A percentile compares a stretch with the other conserved stretches of the same genome.
phyloP scores from a whole-genome alignment of 768 basidiomycete species.

The Tricholoma sp. region DNA sequence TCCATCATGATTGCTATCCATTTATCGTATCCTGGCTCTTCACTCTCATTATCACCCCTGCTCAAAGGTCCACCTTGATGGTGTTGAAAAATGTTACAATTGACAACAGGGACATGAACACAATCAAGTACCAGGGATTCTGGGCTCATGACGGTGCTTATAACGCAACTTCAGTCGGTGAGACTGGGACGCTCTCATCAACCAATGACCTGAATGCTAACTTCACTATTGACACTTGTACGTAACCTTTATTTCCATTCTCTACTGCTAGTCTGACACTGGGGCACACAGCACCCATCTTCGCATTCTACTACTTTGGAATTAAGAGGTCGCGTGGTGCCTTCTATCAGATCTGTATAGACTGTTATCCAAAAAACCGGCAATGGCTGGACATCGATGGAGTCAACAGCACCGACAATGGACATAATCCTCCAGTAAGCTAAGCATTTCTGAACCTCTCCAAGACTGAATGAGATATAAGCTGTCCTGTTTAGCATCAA shows the following conservation, averaged over 20 bases:
- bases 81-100: background rate
- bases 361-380: background rate
- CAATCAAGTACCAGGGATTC: background rate
- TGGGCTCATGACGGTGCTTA: background rate
- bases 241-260: background rate
- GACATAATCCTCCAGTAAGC: background rate
- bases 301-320: background rate
- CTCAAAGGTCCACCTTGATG: background rate
- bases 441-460: background rate
- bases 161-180: background rate
- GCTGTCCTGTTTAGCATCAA: background rate
- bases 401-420: background rate
- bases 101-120: background rate
- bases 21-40: background rate
- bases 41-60: background rate
- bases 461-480: background rate
- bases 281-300: background rate
- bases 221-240: background rate
- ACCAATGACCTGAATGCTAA: background rate
- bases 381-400: background rate
- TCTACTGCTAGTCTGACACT: background rate
- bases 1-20: too few relatives aligned
- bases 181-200: background rate
- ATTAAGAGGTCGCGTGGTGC: background rate
- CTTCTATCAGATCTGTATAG: background rate